Evolutionary conservation across 805 yeast genomes (phyloP).

Genomic region (Torulaspora delbrueckii): DNA sequence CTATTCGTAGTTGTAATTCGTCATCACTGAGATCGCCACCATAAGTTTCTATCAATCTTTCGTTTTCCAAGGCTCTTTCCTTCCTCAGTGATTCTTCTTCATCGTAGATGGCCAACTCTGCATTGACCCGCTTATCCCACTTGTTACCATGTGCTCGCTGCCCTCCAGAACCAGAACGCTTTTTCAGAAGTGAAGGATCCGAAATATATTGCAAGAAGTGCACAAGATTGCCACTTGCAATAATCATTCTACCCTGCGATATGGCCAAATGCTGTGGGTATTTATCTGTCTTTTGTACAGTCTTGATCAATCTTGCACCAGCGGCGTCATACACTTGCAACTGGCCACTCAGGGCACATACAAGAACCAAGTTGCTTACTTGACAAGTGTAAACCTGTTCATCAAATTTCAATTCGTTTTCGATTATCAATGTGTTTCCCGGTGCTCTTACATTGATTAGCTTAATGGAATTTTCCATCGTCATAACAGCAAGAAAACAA

Average conservation of each 20-base stretch:
- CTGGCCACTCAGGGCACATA: conserved; percentile 29
- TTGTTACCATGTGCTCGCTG: conserved; percentile 23
- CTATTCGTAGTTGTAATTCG: conserved; percentile 32
- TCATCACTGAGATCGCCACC: conserved; percentile 35
- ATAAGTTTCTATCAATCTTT: conserved; percentile 21
- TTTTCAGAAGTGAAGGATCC: conserved; percentile 13
- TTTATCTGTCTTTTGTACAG: conserved; percentile 31
- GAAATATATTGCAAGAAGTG: conserved; percentile 29
- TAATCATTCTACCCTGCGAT: conserved; percentile 31
- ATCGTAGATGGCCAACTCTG: conserved; percentile 28
- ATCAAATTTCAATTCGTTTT: conserved; percentile 24
- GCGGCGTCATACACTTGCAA: conserved; percentile 31
- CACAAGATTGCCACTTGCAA: conserved; percentile 30
- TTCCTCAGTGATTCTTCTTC: conserved; percentile 24
- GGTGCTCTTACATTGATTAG: conserved; percentile 27
- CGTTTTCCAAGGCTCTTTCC: conserved; percentile 16
- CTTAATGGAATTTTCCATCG: conserved; percentile 21
- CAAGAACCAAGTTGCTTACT: conserved; percentile 30
- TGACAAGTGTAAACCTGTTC: conserved; percentile 28
- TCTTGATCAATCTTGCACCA: conserved; percentile 30
- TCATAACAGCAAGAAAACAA: conserved; percentile 29
- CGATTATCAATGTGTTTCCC: conserved; percentile 14
- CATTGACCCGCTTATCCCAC: conserved; percentile 28
- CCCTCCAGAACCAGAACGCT: conserved; percentile 8
- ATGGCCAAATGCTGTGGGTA: conserved; percentile 30